phyloP scores from a whole-genome alignment of 139 green algal genomes.

The Picochlorum costavermella region DNA sequence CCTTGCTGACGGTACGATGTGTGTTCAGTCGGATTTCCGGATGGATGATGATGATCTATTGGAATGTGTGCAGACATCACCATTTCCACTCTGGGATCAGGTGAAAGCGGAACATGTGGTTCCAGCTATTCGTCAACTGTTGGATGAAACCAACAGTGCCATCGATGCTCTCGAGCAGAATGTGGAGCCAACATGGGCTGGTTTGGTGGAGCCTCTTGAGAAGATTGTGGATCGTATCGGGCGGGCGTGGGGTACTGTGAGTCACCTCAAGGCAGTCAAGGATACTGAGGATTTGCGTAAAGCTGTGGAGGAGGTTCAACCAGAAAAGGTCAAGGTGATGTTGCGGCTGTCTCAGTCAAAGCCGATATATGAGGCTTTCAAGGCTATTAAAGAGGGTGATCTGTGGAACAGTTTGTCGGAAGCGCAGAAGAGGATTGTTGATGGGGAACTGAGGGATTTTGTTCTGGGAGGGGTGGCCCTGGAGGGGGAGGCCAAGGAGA shows the following conservation, averaged over 20 bases:
- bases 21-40: too few relatives aligned
- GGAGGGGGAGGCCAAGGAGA: slow-evolving; percentile 69
- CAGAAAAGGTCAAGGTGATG: slow-evolving; percentile 76
- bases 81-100: slow-evolving; percentile 69
- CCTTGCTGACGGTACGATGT: background rate
- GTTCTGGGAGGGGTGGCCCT: slow-evolving; percentile 81
- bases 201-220: slow-evolving; percentile 81
- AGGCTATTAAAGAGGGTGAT: slow-evolving; percentile 49
- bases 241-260: slow-evolving; percentile 80
- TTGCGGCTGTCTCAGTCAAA: slow-evolving; percentile 61
- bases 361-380: slow-evolving; percentile 73
- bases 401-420: slow-evolving; percentile 51
- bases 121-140: slow-evolving; percentile 68
- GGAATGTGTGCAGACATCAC: slow-evolving; percentile 34
- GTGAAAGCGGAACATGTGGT: slow-evolving; percentile 86
- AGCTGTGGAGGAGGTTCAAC: slow-evolving; percentile 91
- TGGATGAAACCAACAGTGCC: slow-evolving; percentile 60
- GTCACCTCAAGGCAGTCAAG: slow-evolving; percentile 90
- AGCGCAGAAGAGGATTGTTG: slow-evolving; percentile 72
- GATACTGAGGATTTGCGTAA: slow-evolving; percentile 80
- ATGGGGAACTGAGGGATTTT: slow-evolving; percentile 80
- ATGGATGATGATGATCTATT: background rate
- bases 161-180: slow-evolving; percentile 63
- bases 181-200: slow-evolving; percentile 60
- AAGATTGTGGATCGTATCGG: slow-evolving; percentile 67